Evolutionary conservation across 768 basidiomycete species (phyloP), one percentile per base, ranked within the genome.

Genomic region (Crucibulum laeve): DNA sequence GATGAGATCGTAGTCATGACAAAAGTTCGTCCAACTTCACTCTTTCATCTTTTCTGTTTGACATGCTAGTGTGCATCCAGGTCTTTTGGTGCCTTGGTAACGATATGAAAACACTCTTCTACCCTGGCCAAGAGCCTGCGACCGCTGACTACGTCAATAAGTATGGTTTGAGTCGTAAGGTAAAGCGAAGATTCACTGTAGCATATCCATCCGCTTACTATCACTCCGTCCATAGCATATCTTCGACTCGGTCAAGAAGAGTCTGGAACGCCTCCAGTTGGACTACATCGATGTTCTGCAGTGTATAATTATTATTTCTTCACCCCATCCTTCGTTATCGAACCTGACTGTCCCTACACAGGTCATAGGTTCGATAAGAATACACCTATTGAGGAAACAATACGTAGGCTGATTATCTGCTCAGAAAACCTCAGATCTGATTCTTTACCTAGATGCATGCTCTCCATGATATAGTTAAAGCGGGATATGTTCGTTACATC

Each of bases 221-320:
- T 21, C 22, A 10, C 13, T 38, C 51, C 3, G 53, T n/a, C n/a
- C 58, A 51, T 56, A 87, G 80, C 77, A 82, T 52, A 87, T 90
- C 32, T 90, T 90, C 51, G 83, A 81, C 25, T 66, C 77, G 0
- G 74, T 84, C 26, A 80, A 81, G 52, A 61, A 65, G 11, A 79
- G 78, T 35, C 59, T 90, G 46, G 62, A 83, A 55, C 72, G 86
- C 13, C 69, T 91, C 2, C 82, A 87, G 36, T 58, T 86, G 22
- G 87, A 89, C 40, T 87, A 88, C 49, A 71, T 90, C 53, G 89
- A 89, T 53, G 62, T 89, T 1, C 61, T 87, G 7, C 86, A 88
- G 65, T 84, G 83, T 71, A 52, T n/a, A 10, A 37, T 37, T 26
- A 6, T 10, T 4, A n/a, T 8, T 15, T 30, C 2, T 21, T 15